Percentiles rank a stretch among this genome's conserved stretches.
Evolutionary conservation across 108 stramenopile genomes (phyloP).

Genomic region (Heterococcus sp.): DNA sequence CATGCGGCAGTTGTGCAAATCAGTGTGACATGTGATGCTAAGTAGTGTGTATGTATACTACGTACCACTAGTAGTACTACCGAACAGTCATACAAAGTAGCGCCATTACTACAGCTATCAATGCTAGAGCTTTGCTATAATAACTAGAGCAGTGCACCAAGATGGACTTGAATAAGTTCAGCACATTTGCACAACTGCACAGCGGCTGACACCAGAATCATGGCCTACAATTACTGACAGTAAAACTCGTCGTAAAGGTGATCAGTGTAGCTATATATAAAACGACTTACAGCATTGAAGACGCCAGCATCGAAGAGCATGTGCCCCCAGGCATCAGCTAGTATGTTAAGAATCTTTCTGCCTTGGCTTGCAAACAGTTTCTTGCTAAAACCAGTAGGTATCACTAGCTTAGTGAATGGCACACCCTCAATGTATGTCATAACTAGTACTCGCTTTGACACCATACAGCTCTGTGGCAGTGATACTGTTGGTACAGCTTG

Average conservation of each 20-base stretch:
- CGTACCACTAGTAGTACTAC: too few relatives aligned
- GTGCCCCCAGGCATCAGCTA: slow-evolving; percentile 6
- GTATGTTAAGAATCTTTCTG: background rate
- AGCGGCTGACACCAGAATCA: too few relatives aligned
- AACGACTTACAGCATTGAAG: slow-evolving; percentile 1
- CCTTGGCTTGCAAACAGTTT: background rate
- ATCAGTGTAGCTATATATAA: background rate
- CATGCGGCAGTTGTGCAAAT: too few relatives aligned
- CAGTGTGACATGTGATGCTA: too few relatives aligned
- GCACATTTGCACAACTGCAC: too few relatives aligned
- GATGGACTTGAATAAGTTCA: too few relatives aligned
- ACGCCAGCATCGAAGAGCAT: slow-evolving; percentile 7
- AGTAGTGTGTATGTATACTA: too few relatives aligned
- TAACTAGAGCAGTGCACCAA: too few relatives aligned
- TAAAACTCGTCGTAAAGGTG: background rate
- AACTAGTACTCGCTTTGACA: background rate
- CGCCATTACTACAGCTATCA: too few relatives aligned
- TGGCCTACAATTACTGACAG: background rate
- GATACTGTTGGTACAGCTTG: background rate
- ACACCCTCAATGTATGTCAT: slow-evolving; percentile 10
- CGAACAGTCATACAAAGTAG: too few relatives aligned
- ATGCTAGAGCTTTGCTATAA: background rate
- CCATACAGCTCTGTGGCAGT: background rate
- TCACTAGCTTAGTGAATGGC: background rate
- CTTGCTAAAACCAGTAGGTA: background rate